Evolutionary conservation across 176 grass and related monocot species (phyloP).

Genomic region (Phoenix dactylifera): DNA sequence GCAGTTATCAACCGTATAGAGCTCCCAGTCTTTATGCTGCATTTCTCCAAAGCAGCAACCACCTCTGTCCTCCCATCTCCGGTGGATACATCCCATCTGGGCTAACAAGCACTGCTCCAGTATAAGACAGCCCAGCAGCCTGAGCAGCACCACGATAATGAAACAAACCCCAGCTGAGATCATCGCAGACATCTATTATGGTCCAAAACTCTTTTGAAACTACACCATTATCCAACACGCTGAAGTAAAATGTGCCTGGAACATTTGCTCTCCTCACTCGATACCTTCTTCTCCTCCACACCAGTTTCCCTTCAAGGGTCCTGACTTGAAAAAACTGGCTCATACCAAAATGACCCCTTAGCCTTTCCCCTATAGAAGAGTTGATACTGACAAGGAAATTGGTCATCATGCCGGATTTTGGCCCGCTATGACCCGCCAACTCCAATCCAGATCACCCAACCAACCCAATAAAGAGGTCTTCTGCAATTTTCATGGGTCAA

Average conservation of each 20-base stretch:
- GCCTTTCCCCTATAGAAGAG: slow-evolving; percentile 87
- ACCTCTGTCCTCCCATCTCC: slow-evolving; percentile 27
- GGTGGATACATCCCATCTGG: slow-evolving; percentile 61
- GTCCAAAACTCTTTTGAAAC: slow-evolving; percentile 95
- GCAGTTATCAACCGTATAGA: slow-evolving; percentile 76
- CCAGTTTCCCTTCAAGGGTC: slow-evolving; percentile 57
- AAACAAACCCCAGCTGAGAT: slow-evolving; percentile 85
- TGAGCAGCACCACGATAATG: slow-evolving; percentile 81
- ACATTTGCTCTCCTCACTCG: slow-evolving; percentile 49
- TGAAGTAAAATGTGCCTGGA: slow-evolving; percentile 94
- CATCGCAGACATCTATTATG: slow-evolving; percentile 66
- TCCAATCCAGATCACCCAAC: slow-evolving; percentile 64
- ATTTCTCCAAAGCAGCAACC: slow-evolving; percentile 27
- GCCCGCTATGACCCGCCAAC: slow-evolving; percentile 76
- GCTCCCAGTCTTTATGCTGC: slow-evolving; percentile 82
- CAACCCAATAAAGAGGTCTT: slow-evolving; percentile 80
- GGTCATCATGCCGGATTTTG: slow-evolving; percentile 97
- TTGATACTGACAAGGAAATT: slow-evolving; percentile 85
- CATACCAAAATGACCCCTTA: slow-evolving; percentile 90
- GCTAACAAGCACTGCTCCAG: slow-evolving; percentile 76
- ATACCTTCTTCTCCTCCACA: slow-evolving; percentile 84
- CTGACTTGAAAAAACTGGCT: slow-evolving; percentile 90
- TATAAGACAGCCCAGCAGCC: slow-evolving; percentile 63
- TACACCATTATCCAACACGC: slow-evolving; percentile 86
- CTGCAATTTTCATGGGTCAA: slow-evolving; percentile 69